Base-by-base conservation (phyloP, 257 asterid species). In the Gentiana dahurica region DNA sequence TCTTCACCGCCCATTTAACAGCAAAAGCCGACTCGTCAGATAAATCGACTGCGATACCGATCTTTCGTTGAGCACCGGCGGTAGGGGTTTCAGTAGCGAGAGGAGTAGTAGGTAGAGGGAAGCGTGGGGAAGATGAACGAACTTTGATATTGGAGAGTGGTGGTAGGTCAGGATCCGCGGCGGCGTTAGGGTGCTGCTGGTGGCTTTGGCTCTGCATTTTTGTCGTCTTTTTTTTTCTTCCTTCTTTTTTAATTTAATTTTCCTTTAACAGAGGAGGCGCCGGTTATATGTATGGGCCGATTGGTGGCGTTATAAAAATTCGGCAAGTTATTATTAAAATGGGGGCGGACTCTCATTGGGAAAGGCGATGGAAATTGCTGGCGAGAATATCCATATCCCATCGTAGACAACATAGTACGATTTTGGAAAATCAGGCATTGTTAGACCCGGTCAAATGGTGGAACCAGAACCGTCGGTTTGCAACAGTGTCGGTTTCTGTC, bases 21-120 rank as follows among this genome's bases (percentile, higher is more conserved):
- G 94, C 84, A 77, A 84, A 76, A 34, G 87, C 86, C 4, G 91
- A 85, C 54, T 85, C 94, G 61, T 85, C 94, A 60, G 84, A 75
- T 60, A 85, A 81, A 61, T 82, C 95, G 32, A 85, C 92, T 53
- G 95, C 95, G 75, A 85, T 85, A 51, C 95, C 95, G 71, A 85
- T 82, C 78, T 53, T 76, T 15, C 94, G 85, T 53, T 82, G 91
- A 3, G 95, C 95, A 68, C 65, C 71, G 57, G 94, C 75, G 3
- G 90, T 81, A 12, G 95, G 95, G 34, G 93, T 86, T 2, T 86
- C 94, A 47, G 81, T 68, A 69, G 79, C 54, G 58, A 65, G 73
- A 2, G 93, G 81, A 12, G 87, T 75, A 61, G 86, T 77, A 5
- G 85, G 87, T 3, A 84, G 87, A 11, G 90, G 87, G 66, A 81